These are phyloP conservation scores for Elsinoe australis DNA, from an alignment of 2,329 filamentous ascomycete species.

Conservation along the genomic window DNA sequence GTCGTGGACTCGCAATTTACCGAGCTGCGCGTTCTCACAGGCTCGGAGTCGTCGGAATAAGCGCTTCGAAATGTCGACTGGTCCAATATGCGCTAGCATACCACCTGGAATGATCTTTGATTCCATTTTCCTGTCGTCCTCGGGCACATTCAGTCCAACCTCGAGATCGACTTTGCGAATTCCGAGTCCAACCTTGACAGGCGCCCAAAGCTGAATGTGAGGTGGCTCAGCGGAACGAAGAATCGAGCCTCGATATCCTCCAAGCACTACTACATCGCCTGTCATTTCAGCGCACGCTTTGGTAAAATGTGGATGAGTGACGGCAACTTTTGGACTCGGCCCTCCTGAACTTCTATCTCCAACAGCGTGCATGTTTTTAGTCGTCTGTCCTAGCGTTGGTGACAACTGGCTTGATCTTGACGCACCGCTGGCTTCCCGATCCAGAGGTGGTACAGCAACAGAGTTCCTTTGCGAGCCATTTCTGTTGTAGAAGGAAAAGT, in stretches of 20 bases:
- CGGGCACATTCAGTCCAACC: slow-evolving; percentile 63
- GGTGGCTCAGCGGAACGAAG: slow-evolving; percentile 73
- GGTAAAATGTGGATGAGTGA: slow-evolving; percentile 45
- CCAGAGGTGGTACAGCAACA: not conserved
- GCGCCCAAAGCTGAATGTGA: slow-evolving; percentile 86
- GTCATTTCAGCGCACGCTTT: slow-evolving; percentile 60
- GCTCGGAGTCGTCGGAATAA: slow-evolving; percentile 70
- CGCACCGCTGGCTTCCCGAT: not conserved
- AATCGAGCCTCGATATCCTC: slow-evolving; percentile 86
- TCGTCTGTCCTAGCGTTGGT: slow-evolving; percentile 7
- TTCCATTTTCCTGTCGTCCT: slow-evolving; percentile 77
- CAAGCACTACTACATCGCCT: slow-evolving; percentile 80
- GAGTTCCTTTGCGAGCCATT: not conserved
- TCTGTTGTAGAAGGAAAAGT: slow-evolving; percentile 18
- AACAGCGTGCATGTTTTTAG: not conserved
- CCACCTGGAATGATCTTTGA: slow-evolving; percentile 76
- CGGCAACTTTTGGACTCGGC: slow-evolving; percentile 23
- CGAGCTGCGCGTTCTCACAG: slow-evolving; percentile 63
- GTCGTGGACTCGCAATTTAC: slow-evolving; percentile 71
- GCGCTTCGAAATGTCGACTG: slow-evolving; percentile 78
- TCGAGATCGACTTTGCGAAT: slow-evolving; percentile 86
- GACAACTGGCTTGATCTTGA: not conserved
- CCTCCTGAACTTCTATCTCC: slow-evolving; percentile 15
- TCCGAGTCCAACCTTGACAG: slow-evolving; percentile 85
- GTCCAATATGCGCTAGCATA: slow-evolving; percentile 86